Conservation (phyloP, 2,329 filamentous ascomycete species). For the Trichocomaceae sp. region DNA sequence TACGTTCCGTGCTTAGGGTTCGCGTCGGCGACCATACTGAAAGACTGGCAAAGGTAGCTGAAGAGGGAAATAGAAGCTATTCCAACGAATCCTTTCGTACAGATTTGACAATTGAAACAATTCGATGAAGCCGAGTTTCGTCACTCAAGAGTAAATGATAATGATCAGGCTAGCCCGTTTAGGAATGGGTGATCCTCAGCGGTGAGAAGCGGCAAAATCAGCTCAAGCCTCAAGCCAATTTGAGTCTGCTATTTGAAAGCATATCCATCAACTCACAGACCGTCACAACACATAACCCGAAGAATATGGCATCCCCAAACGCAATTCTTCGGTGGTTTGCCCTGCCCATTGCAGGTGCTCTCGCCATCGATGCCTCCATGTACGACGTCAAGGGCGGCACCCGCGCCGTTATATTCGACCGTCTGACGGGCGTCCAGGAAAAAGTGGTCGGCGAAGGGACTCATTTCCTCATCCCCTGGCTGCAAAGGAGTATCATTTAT, state of each 20-base stretch:
- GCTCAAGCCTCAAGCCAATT: neutral
- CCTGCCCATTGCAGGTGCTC: slow-evolving; percentile 62
- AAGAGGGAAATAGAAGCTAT: neutral
- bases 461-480: slow-evolving; percentile 91
- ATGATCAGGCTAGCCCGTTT: neutral
- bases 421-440: slow-evolving; percentile 86
- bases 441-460: slow-evolving; percentile 90
- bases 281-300: slow-evolving; percentile 17
- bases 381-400: slow-evolving; percentile 97
- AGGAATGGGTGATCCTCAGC: slow-evolving; percentile 6
- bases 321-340: slow-evolving; percentile 50
- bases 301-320: slow-evolving; percentile 45
- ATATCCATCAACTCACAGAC: neutral
- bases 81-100: neutral
- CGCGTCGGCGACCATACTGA: slow-evolving; percentile 6
- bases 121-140: slow-evolving; percentile 4
- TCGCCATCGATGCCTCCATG: slow-evolving; percentile 68
- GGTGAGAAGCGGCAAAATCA: neutral
- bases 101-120: neutral
- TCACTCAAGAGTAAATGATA: slow-evolving; percentile 3
- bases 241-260: neutral
- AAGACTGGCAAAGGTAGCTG: neutral
- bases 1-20: slow-evolving; percentile 11
- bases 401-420: slow-evolving; percentile 96
- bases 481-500: slow-evolving; percentile 90